Percentiles rank a stretch among this genome's conserved stretches.
Conservation (phyloP, 177 flowering plant species). For the Vitis hybrid region DNA sequence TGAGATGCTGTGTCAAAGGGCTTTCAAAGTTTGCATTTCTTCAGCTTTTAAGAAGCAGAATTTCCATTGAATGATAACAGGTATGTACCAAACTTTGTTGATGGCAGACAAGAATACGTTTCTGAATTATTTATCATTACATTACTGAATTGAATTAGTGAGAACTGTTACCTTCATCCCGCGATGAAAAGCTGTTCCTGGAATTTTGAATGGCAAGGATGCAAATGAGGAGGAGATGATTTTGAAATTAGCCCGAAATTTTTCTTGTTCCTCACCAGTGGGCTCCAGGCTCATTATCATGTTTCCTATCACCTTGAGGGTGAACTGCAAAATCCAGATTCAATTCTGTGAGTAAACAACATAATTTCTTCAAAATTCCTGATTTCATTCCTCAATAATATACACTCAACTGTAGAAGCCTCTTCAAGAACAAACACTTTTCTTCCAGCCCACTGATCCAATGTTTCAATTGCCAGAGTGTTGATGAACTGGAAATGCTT, state of each 20-base stretch:
- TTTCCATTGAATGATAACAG: no score
- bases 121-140: no score
- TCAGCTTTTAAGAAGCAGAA: not conserved
- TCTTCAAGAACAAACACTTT: conserved; percentile 56
- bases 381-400: not conserved
- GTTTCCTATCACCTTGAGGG: conserved; percentile 65
- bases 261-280: conserved; percentile 58
- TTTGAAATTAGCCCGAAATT: conserved; percentile 63
- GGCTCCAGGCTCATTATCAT: conserved; percentile 76
- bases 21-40: not conserved
- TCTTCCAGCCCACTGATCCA: conserved; percentile 56
- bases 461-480: conserved; percentile 44
- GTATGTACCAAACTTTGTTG: no score
- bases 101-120: no score
- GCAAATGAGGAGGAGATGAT: conserved; percentile 61
- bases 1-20: not conserved
- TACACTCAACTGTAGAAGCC: conserved; percentile 53
- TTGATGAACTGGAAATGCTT: conserved; percentile 60
- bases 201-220: conserved; percentile 61
- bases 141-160: not conserved
- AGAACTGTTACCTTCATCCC: conserved; percentile 53
- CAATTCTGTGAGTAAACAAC: not conserved
- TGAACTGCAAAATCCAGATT: conserved; percentile 47
- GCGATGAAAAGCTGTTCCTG: conserved; percentile 63
- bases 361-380: not conserved